Percentiles rank a stretch among this genome's conserved stretches.
phyloP scores from a whole-genome alignment of 495 filamentous ascomycete species.

The Astrothelium macrocarpum region DNA sequence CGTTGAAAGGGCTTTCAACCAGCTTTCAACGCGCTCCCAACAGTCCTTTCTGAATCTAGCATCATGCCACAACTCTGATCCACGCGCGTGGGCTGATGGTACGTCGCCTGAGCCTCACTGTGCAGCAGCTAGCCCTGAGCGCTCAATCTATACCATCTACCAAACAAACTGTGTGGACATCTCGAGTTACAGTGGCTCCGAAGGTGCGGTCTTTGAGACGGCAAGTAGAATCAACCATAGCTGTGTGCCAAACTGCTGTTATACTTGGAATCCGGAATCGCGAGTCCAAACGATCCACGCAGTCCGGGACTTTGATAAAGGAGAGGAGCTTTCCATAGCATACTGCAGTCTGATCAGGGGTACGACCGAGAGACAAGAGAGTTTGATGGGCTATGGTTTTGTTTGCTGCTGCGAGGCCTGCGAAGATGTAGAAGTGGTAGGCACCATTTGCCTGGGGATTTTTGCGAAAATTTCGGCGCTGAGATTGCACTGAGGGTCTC shows the following conservation, averaged over 20 bases:
- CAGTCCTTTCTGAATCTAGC: background rate
- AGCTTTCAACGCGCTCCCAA: conserved; percentile 12
- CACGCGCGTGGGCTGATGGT: background rate
- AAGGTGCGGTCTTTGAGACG: background rate
- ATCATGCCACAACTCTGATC: background rate
- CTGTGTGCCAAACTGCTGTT: conserved; percentile 28
- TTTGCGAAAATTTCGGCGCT: too few species aligned
- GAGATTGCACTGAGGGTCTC: background rate
- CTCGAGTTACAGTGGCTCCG: background rate
- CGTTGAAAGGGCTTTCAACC: conserved; percentile 17
- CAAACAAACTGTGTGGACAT: conserved; percentile 26
- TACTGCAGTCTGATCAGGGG: conserved; percentile 9
- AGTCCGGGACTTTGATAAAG: conserved; percentile 20
- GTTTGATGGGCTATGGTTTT: background rate
- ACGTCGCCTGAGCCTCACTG: background rate
- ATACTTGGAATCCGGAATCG: conserved; percentile 23
- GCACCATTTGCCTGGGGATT: background rate
- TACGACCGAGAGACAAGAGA: background rate
- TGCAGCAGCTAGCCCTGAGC: background rate
- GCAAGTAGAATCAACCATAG: conserved; percentile 27
- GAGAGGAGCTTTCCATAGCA: conserved; percentile 25
- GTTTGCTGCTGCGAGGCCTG: background rate
- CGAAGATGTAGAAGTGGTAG: background rate
- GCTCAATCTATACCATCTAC: conserved; percentile 18
- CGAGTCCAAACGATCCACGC: conserved; percentile 20